Percentiles rank a stretch among this genome's conserved stretches.
These are phyloP conservation scores for Barnettozyma wickerhamii DNA, from an alignment of 805 yeast genomes.

Conservation along the genomic window DNA sequence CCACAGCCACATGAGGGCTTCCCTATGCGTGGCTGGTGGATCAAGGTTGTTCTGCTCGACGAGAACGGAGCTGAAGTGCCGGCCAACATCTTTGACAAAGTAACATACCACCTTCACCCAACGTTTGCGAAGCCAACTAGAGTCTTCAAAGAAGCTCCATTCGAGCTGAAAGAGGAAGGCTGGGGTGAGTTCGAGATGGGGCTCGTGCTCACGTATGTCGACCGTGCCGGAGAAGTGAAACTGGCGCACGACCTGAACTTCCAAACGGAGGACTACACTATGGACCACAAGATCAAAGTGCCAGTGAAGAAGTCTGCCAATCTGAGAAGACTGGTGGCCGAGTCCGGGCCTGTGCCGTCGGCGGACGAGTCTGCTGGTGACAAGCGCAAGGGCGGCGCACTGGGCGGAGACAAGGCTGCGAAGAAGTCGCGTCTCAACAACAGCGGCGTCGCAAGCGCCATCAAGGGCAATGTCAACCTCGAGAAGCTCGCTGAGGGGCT, in stretches of 20 bases:
- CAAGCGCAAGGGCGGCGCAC: slow-evolving; percentile 32
- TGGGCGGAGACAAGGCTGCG: slow-evolving; percentile 18
- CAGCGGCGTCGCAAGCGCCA: slow-evolving; percentile 37
- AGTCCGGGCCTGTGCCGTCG: slow-evolving; percentile 79
- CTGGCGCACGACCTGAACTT: slow-evolving; percentile 88
- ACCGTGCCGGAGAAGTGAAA: slow-evolving; percentile 85
- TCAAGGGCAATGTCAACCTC: slow-evolving; percentile 76
- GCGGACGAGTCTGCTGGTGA: slow-evolving; percentile 30
- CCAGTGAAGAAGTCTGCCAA: slow-evolving; percentile 65
- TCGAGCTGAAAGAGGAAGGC: slow-evolving; percentile 85
- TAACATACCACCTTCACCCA: slow-evolving; percentile 90
- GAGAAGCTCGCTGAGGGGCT: slow-evolving; percentile 88
- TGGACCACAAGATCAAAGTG: slow-evolving; percentile 72
- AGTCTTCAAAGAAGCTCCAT: slow-evolving; percentile 76
- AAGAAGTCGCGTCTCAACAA: slow-evolving; percentile 25
- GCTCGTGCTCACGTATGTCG: slow-evolving; percentile 69
- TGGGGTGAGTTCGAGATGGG: slow-evolving; percentile 98
- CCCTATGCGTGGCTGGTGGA: slow-evolving; percentile 93
- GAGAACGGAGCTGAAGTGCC: slow-evolving; percentile 79
- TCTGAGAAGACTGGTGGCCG: slow-evolving; percentile 66
- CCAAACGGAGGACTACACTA: slow-evolving; percentile 65
- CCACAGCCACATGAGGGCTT: slow-evolving; percentile 86
- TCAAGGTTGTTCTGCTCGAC: slow-evolving; percentile 70
- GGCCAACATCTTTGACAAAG: slow-evolving; percentile 85
- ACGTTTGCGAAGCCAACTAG: slow-evolving; percentile 90